Percentiles rank a stretch among this genome's conserved stretches.
phyloP scores from a whole-genome alignment of 2,329 filamentous ascomycete species.

The Pseudocercospora fijiensis region DNA sequence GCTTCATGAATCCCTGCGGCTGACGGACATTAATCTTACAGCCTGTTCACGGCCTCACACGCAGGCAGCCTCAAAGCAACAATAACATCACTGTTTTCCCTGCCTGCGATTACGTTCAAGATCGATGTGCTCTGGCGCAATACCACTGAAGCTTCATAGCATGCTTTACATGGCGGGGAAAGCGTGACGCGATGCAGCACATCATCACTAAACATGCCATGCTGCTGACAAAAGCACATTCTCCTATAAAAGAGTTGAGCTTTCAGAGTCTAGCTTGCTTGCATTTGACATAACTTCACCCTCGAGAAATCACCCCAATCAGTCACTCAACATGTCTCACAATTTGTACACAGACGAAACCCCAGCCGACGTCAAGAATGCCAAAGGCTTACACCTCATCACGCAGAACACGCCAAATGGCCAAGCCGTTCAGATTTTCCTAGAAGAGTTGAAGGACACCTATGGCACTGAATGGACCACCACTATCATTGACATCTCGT shows the following conservation, averaged over 20 bases:
- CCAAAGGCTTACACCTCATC: slow-evolving; percentile 55
- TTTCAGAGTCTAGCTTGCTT: neutral
- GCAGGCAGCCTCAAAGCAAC: neutral
- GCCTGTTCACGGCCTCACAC: neutral
- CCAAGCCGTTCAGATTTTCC: slow-evolving; percentile 54
- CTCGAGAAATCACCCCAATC: neutral
- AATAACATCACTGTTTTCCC: neutral
- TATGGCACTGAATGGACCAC: slow-evolving; percentile 53
- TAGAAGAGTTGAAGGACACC: slow-evolving; percentile 54
- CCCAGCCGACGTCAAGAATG: slow-evolving; percentile 48
- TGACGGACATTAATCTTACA: too few relatives aligned
- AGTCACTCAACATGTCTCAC: slow-evolving; percentile 37
- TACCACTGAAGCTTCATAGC: neutral
- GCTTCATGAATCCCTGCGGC: neutral
- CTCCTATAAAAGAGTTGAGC: neutral
- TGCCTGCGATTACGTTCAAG: neutral
- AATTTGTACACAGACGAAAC: slow-evolving; percentile 48
- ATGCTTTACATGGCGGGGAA: neutral
- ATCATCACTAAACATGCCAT: slow-evolving; percentile 6
- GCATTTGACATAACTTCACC: neutral
- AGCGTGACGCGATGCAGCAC: slow-evolving; percentile 11
- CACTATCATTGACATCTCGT: slow-evolving; percentile 50
- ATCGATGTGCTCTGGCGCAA: neutral
- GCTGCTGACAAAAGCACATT: slow-evolving; percentile 9
- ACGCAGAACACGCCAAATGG: slow-evolving; percentile 55